Conservation (phyloP, 1,284 basidiomycete genomes). For the Malassezia furfur region DNA sequence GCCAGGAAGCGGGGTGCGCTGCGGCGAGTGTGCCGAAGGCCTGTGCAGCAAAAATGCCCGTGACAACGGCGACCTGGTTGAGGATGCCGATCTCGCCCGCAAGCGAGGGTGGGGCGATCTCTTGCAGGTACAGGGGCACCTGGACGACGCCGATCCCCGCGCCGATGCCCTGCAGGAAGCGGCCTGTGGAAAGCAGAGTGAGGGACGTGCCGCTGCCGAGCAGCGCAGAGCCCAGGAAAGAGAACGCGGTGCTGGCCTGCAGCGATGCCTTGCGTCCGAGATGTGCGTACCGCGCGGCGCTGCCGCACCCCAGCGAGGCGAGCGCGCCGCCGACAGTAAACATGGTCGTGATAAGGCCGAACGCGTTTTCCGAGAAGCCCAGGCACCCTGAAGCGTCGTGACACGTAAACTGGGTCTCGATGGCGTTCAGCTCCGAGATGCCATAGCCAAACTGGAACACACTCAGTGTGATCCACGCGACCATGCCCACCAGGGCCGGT, state of each 20-base stretch:
- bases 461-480: constrained; percentile 30
- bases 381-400: constrained; percentile 7
- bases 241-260: constrained; percentile 17
- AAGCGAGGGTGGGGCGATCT: constrained; percentile 65
- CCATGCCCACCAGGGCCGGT: background rate
- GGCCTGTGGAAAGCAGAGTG: constrained; percentile 16
- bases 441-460: constrained; percentile 42
- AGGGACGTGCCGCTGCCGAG: constrained; percentile 15
- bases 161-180: constrained; percentile 64
- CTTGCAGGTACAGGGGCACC: constrained; percentile 73
- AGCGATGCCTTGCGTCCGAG: constrained; percentile 21
- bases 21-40: constrained; percentile 47
- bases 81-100: constrained; percentile 69
- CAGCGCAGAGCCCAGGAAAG: constrained; percentile 14
- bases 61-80: constrained; percentile 54
- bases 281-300: constrained; percentile 17
- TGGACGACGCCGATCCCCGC: constrained; percentile 75
- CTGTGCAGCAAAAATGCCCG: constrained; percentile 49
- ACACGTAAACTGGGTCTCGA: constrained; percentile 32
- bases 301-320: constrained; percentile 50
- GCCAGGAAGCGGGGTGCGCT: constrained; percentile 34
- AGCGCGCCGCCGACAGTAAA: constrained; percentile 80
- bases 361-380: constrained; percentile 6
- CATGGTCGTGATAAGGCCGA: constrained; percentile 51
- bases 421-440: constrained; percentile 41